These are phyloP conservation scores for Panaeolus cyanescens DNA, from an alignment of 768 basidiomycete species.

Conservation along the genomic window DNA sequence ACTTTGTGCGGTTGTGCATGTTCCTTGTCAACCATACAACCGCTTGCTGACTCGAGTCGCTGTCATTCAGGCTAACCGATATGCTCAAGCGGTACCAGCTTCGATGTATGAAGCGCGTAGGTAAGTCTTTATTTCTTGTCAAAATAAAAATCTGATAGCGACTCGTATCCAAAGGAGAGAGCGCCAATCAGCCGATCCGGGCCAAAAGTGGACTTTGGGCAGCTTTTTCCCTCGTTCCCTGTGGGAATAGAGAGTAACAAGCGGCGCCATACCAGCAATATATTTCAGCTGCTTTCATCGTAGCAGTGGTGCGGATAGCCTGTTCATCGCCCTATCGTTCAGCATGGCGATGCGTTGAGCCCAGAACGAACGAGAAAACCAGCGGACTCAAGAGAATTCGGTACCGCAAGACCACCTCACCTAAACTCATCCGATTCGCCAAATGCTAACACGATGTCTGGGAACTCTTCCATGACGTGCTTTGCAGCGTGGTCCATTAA, in stretches of 20 bases:
- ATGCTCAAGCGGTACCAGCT: background rate
- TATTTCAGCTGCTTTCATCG: background rate
- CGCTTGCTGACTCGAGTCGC: background rate
- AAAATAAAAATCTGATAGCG: background rate
- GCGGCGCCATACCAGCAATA: background rate
- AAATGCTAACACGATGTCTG: slow-evolving; percentile 85
- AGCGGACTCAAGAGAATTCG: background rate
- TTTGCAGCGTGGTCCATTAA: slow-evolving; percentile 93
- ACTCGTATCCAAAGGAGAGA: background rate
- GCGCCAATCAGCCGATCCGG: slow-evolving; percentile 1
- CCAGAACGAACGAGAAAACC: background rate
- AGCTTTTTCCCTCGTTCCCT: background rate
- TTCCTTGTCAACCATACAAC: background rate
- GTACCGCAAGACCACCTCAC: slow-evolving; percentile 36
- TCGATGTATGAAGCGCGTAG: background rate
- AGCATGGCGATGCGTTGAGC: background rate
- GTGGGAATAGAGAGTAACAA: background rate
- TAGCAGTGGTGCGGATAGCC: background rate
- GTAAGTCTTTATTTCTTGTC: background rate
- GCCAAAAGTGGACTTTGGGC: background rate
- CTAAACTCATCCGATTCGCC: slow-evolving; percentile 99
- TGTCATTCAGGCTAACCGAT: background rate
- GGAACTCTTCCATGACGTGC: slow-evolving; percentile 78
- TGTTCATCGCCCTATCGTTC: background rate
- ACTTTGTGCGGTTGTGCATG: background rate